Conservation (phyloP, 2,329 filamentous ascomycete genomes). For the Colletotrichum gigasporum region DNA sequence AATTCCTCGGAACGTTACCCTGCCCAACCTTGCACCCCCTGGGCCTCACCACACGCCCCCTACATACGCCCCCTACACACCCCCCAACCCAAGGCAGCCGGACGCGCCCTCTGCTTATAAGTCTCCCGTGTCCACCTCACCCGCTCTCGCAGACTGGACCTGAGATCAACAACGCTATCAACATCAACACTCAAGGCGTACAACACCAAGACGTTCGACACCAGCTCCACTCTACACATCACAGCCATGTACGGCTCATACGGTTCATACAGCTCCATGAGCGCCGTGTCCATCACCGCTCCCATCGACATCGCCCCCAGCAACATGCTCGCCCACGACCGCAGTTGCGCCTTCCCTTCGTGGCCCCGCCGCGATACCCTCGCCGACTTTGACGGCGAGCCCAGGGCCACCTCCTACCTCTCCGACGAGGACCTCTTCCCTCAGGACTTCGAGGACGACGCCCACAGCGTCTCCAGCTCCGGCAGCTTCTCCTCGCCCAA, state of each 20-base stretch:
- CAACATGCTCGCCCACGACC: slow-evolving; percentile 51
- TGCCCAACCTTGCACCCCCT: slow-evolving; percentile 20
- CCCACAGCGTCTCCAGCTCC: slow-evolving; percentile 54
- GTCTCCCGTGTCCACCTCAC: slow-evolving; percentile 29
- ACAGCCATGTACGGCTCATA: slow-evolving; percentile 60
- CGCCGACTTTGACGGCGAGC: slow-evolving; percentile 49
- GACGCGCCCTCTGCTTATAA: slow-evolving; percentile 31
- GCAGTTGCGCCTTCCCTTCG: slow-evolving; percentile 65
- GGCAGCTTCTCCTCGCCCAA: slow-evolving; percentile 55
- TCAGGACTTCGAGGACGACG: slow-evolving; percentile 61
- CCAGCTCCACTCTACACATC: slow-evolving; percentile 39
- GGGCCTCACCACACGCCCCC: slow-evolving; percentile 2
- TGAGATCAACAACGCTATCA: slow-evolving; percentile 25
- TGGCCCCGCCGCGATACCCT: slow-evolving; percentile 67
- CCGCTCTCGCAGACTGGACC: background rate
- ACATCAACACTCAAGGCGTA: slow-evolving; percentile 16
- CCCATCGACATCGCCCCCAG: slow-evolving; percentile 57
- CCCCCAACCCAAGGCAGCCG: slow-evolving; percentile 19
- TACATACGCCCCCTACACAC: slow-evolving; percentile 1
- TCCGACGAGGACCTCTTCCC: slow-evolving; percentile 72
- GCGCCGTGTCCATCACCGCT: slow-evolving; percentile 45
- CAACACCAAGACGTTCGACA: slow-evolving; percentile 10
- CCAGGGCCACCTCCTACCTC: slow-evolving; percentile 63
- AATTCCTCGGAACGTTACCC: slow-evolving; percentile 30
- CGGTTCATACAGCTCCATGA: slow-evolving; percentile 61